Conservation (phyloP, 2,329 filamentous ascomycete genomes). For the Epichloe scottii region DNA sequence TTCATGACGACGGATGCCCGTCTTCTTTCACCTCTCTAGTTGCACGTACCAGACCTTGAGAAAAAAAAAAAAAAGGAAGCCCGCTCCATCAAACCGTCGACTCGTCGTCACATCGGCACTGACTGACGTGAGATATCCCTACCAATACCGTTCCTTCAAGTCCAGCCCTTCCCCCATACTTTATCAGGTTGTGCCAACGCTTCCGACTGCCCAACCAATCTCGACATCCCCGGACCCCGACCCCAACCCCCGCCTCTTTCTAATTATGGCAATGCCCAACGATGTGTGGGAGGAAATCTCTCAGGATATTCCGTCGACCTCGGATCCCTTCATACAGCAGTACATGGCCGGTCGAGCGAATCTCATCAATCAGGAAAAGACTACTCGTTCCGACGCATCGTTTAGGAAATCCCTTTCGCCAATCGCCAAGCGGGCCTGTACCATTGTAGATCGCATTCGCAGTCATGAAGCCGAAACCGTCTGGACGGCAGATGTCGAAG, state of each 20-base stretch:
- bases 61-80: neutral
- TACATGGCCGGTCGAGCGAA: slow-evolving; percentile 66
- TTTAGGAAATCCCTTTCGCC: slow-evolving; percentile 68
- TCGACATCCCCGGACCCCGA: too few relatives aligned
- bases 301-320: slow-evolving; percentile 40
- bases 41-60: too few relatives aligned
- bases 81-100: neutral
- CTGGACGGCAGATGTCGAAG: slow-evolving; percentile 65
- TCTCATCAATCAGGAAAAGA: slow-evolving; percentile 70
- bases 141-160: too few relatives aligned
- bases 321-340: slow-evolving; percentile 69
- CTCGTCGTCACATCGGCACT: neutral
- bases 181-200: too few relatives aligned
- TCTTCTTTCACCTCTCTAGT: too few relatives aligned
- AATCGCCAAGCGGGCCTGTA: slow-evolving; percentile 62
- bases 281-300: slow-evolving; percentile 48
- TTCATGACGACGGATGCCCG: too few relatives aligned
- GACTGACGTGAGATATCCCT: neutral
- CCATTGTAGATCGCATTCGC: slow-evolving; percentile 69
- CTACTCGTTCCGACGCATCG: slow-evolving; percentile 59
- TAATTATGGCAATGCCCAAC: slow-evolving; percentile 31
- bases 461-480: slow-evolving; percentile 61
- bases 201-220: too few relatives aligned
- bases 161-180: too few relatives aligned
- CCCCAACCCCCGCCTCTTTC: neutral